Conservation (phyloP, 2,329 filamentous ascomycete species). For the Ophiostoma angusticollis region DNA sequence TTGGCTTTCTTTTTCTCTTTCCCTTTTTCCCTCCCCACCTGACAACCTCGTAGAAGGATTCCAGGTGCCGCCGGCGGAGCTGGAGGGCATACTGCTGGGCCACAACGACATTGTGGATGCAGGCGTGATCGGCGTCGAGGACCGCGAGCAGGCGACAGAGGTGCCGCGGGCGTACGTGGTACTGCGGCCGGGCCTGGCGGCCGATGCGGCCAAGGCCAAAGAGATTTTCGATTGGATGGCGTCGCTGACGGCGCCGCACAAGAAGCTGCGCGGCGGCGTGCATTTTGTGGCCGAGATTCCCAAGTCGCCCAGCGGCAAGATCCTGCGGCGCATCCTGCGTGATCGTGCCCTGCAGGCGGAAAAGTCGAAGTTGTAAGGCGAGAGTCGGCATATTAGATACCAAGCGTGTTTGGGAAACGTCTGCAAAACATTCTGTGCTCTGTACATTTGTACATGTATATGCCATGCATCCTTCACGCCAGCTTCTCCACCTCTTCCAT, state of each 20-base stretch:
- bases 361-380: slow-evolving; percentile 30
- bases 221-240: slow-evolving; percentile 28
- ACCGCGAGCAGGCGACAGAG: slow-evolving; percentile 50
- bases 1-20: background rate
- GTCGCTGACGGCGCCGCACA: slow-evolving; percentile 34
- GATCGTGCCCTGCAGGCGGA: slow-evolving; percentile 26
- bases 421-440: background rate
- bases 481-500: slow-evolving; percentile 83
- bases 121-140: slow-evolving; percentile 50
- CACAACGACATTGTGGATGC: slow-evolving; percentile 39
- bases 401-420: too few species aligned
- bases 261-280: slow-evolving; percentile 59
- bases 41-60: slow-evolving; percentile 43
- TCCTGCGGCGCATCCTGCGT: slow-evolving; percentile 30
- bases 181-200: slow-evolving; percentile 23
- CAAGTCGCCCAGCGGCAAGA: slow-evolving; percentile 51
- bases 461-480: slow-evolving; percentile 22
- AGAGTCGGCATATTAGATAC: too few species aligned
- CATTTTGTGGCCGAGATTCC: slow-evolving; percentile 54
- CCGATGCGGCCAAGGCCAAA: slow-evolving; percentile 22
- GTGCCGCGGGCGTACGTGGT: slow-evolving; percentile 57
- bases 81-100: slow-evolving; percentile 36
- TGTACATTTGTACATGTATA: background rate
- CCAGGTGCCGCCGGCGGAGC: slow-evolving; percentile 56
- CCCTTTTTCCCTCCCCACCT: background rate